Evolutionary conservation across 345 rosid species (phyloP), one percentile per base, ranked within the genome.

Genomic region (Pistacia integerrima): DNA sequence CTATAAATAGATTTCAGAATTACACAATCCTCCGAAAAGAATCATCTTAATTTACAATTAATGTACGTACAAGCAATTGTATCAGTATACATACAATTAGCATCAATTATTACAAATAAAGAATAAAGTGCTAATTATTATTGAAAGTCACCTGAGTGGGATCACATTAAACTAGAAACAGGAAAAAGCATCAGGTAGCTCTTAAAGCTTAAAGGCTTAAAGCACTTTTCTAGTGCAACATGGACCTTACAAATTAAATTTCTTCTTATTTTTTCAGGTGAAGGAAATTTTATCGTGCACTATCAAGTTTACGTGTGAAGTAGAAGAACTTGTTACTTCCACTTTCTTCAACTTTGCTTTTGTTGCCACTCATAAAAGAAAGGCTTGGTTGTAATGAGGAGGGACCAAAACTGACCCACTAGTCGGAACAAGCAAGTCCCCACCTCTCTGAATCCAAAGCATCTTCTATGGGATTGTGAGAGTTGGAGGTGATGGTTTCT

Each of bases 381-480:
- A 70, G 36, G 70, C 49, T 36, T 60, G 58, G 76, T 51, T 72
- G 76, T 63, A 30, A 70, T 72, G 35, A 14, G 57, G 74, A 73
- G 60, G 74, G 76, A 56, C 82, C 73, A 17, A 61, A 54, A 18
- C 61, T 17, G 76, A 63, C 70, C 81, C 48, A 55, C 78, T 2
- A 6, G 44, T 55, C 60, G 5, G 35, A 18, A 25, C 44, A 52
- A 16, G 59, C 66, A 51, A 55, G 35, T 30, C 83, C 86, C 78
- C 49, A 69, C 74, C 20, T 38, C 8, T 58, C 13, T 28, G 22
- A 80, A 86, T 84, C 85, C 87, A 60, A 84, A 84, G 87, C 89
- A 67, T 48, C 64, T n/a, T 20, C 11, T 28, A 14, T 55, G 59
- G 52, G 54, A 49, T 30, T 35, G 25, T 20, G 55, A 41, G 41